These are phyloP conservation scores for Trypanosoma conorhini DNA, from an alignment of 208 protist species.

Conservation along the genomic window DNA sequence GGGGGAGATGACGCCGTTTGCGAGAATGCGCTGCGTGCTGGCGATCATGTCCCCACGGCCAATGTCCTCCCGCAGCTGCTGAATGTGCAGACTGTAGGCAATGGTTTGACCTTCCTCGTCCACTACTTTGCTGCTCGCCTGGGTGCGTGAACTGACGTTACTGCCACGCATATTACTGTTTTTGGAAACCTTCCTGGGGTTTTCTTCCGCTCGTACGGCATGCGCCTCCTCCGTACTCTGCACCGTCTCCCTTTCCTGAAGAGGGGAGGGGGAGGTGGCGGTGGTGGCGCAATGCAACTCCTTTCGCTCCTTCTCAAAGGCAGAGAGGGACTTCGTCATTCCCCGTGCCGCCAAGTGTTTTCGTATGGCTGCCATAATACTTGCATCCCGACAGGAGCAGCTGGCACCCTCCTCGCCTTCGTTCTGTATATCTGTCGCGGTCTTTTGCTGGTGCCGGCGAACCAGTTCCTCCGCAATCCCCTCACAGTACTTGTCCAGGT, in stretches of 20 bases:
- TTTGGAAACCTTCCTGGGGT: conserved; percentile 1
- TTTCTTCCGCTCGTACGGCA: not conserved
- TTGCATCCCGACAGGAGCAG: conserved; percentile 39
- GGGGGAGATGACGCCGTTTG: conserved; percentile 22
- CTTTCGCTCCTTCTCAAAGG: conserved; percentile 45
- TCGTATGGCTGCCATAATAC: conserved; percentile 42
- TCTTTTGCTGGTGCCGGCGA: conserved; percentile 2
- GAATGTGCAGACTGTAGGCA: conserved; percentile 28
- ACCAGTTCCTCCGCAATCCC: conserved; percentile 27
- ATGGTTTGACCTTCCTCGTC: not conserved
- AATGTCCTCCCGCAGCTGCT: conserved; percentile 21
- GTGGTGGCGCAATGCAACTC: conserved; percentile 21
- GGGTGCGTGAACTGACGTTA: not conserved
- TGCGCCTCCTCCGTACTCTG: conserved; percentile 10
- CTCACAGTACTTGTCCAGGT: conserved; percentile 31
- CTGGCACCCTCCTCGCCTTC: conserved; percentile 6
- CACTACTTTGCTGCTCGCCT: not conserved
- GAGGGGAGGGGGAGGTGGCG: not conserved
- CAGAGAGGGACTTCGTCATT: conserved; percentile 36
- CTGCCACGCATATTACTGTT: not conserved
- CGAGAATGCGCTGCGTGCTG: conserved; percentile 19
- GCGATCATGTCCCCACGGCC: conserved; percentile 24
- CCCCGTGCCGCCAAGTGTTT: conserved; percentile 54
- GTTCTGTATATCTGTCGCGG: not conserved
- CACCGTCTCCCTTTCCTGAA: conserved; percentile 10